These are phyloP conservation scores for Pharus latifolius DNA, from an alignment of 176 grass and related monocot species.

Conservation along the genomic window DNA sequence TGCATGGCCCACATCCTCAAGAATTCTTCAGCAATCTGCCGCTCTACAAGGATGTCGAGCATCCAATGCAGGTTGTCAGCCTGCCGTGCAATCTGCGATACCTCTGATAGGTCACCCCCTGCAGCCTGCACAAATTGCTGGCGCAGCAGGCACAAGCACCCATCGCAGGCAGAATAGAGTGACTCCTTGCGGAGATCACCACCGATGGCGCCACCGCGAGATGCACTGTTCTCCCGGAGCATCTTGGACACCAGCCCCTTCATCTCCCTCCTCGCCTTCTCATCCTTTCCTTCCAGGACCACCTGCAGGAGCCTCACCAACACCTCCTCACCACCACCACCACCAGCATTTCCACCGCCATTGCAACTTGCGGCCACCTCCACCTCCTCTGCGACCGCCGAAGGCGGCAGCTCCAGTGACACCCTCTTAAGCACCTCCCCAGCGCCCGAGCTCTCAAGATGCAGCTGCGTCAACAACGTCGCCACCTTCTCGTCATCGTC, in stretches of 20 bases:
- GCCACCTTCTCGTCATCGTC: slow-evolving; percentile 97
- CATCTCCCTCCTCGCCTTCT: slow-evolving; percentile 95
- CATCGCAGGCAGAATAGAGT: slow-evolving; percentile 71
- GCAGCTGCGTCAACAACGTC: slow-evolving; percentile 67
- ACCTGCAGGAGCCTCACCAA: slow-evolving; percentile 83
- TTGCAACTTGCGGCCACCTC: slow-evolving; percentile 29
- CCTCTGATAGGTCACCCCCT: slow-evolving; percentile 39
- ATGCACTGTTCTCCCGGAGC: slow-evolving; percentile 79
- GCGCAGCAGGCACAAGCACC: slow-evolving; percentile 59
- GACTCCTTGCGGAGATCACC: slow-evolving; percentile 87
- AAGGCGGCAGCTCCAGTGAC: slow-evolving; percentile 56
- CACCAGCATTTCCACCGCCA: slow-evolving; percentile 8
- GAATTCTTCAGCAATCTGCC: slow-evolving; percentile 88
- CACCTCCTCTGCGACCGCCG: slow-evolving; percentile 31
- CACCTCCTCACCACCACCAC: slow-evolving; percentile 56
- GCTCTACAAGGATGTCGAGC: slow-evolving; percentile 91
- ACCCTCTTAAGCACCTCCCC: slow-evolving; percentile 91
- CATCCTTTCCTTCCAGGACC: slow-evolving; percentile 92
- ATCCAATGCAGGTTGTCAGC: slow-evolving; percentile 97
- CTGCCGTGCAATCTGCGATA: slow-evolving; percentile 60
- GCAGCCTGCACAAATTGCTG: slow-evolving; percentile 50
- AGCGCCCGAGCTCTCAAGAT: slow-evolving; percentile 67
- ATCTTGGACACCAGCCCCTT: slow-evolving; percentile 96
- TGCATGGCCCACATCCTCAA: slow-evolving; percentile 75
- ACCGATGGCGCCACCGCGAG: slow-evolving; percentile 33